Evolutionary conservation across 179 eudicot species (phyloP).

Genomic region (Pouteria campechiana): DNA sequence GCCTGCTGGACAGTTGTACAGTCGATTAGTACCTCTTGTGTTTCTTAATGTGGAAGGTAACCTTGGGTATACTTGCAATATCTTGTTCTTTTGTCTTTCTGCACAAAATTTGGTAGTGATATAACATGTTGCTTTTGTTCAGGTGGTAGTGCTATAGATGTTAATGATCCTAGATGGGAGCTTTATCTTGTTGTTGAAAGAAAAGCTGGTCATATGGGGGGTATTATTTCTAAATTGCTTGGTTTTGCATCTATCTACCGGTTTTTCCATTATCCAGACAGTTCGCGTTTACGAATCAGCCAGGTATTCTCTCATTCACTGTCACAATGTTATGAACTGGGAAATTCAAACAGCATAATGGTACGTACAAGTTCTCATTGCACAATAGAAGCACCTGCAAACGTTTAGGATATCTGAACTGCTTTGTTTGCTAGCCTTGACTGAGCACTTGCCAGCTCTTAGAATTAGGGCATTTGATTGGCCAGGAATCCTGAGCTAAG

Average conservation of each 20-base stretch:
- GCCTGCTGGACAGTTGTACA: conserved; percentile 64
- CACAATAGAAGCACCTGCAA: not conserved
- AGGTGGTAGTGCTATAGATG: conserved; percentile 94
- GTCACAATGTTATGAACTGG: no score
- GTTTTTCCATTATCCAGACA: conserved; percentile 67
- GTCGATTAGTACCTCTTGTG: conserved; percentile 86
- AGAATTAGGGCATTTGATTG: no score
- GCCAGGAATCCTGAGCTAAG: no score
- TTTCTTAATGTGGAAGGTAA: conserved; percentile 94
- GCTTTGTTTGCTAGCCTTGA: not conserved
- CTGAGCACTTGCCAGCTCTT: no score
- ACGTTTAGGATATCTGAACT: not conserved
- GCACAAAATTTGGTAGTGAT: not conserved
- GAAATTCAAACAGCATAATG: no score
- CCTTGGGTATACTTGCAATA: not conserved
- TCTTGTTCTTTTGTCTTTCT: not conserved
- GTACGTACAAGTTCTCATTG: not conserved
- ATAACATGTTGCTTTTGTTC: conserved; percentile 13
- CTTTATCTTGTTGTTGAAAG: conserved; percentile 51
- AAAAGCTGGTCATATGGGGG: conserved; percentile 25
- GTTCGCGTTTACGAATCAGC: conserved; percentile 68
- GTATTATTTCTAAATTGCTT: conserved; percentile 30
- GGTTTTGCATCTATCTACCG: conserved; percentile 89
- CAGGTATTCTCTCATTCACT: conserved; percentile 44
- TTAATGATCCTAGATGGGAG: conserved; percentile 86